phyloP scores from a whole-genome alignment of 306 rosid genomes.

The Cucurbita ficifolia region DNA sequence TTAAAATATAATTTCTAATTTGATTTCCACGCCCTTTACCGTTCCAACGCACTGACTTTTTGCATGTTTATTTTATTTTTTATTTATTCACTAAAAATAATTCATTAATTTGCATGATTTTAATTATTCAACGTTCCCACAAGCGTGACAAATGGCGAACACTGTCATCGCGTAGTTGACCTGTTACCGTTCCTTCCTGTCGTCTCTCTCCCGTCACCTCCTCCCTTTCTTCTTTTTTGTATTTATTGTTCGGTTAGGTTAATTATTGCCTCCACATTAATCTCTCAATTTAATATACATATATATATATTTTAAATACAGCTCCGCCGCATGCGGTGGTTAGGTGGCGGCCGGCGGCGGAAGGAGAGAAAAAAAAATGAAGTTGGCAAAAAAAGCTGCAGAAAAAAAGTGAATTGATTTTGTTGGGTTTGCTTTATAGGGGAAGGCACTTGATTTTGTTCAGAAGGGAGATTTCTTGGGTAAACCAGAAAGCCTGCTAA shows the following conservation, averaged over 20 bases:
- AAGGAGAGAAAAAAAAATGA: no score
- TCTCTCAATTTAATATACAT: not conserved
- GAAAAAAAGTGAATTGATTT: not conserved
- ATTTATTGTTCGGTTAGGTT: not conserved
- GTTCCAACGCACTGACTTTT: not conserved
- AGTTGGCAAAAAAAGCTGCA: not conserved
- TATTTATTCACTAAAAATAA: not conserved
- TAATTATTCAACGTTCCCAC: slow-evolving; percentile 4
- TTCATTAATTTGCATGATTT: not conserved
- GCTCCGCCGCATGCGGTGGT: not conserved
- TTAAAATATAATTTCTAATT: not conserved
- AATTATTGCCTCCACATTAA: not conserved
- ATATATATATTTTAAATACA: no score
- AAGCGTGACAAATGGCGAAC: slow-evolving; percentile 6
- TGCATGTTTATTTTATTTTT: not conserved
- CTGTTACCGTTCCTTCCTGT: not conserved
- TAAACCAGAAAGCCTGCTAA: not conserved
- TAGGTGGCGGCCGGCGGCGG: not conserved
- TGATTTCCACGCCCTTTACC: not conserved
- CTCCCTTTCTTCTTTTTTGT: not conserved
- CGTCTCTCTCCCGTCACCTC: not conserved
- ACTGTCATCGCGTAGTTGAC: not conserved
- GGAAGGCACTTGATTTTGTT: not conserved
- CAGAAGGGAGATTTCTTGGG: slow-evolving; percentile 14
- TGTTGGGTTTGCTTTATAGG: not conserved